A percentile compares a stretch with the other conserved stretches of the same genome.
Conservation (phyloP, 345 rosid species). For the Iberis pinnata region DNA sequence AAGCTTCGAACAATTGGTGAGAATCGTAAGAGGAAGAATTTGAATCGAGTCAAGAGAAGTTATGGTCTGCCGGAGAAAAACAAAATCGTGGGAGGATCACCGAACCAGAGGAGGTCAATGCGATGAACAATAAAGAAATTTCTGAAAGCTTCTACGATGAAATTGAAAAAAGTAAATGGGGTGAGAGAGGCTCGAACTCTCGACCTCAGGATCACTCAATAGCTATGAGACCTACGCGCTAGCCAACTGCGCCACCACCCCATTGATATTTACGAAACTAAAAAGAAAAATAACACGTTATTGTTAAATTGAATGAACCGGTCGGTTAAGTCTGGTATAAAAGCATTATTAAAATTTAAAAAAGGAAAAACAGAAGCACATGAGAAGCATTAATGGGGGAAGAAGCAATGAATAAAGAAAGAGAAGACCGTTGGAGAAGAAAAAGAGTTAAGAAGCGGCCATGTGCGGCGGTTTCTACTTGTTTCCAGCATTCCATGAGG, state of each 20-base stretch:
- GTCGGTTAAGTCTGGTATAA: constrained; percentile 1
- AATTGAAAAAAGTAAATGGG: neutral
- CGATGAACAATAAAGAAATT: neutral
- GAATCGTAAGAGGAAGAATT: neutral
- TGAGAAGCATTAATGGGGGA: constrained; percentile 24
- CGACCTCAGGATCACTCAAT: constrained; percentile 90
- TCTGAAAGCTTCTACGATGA: neutral
- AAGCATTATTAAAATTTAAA: constrained; percentile 1
- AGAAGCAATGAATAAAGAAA: constrained; percentile 21
- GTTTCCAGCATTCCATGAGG: constrained; percentile 31
- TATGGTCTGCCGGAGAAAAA: neutral
- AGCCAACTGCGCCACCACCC: constrained; percentile 95
- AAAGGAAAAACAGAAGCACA: constrained; percentile 24
- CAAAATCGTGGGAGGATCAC: constrained; percentile 11
- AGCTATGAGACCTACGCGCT: constrained; percentile 91
- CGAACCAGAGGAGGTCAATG: constrained; percentile 7
- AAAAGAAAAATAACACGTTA: too few species aligned
- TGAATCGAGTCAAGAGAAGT: neutral
- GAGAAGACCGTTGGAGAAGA: constrained; percentile 25
- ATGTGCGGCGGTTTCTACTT: constrained; percentile 30
- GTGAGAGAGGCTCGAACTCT: constrained; percentile 96
- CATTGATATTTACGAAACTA: neutral
- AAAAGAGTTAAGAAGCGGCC: constrained; percentile 23
- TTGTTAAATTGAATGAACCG: constrained; percentile 13
- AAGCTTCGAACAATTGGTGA: constrained; percentile 3